Evolutionary conservation across 2,329 filamentous ascomycete genomes (phyloP).

Genomic region (Paracoccidioides lutzii): DNA sequence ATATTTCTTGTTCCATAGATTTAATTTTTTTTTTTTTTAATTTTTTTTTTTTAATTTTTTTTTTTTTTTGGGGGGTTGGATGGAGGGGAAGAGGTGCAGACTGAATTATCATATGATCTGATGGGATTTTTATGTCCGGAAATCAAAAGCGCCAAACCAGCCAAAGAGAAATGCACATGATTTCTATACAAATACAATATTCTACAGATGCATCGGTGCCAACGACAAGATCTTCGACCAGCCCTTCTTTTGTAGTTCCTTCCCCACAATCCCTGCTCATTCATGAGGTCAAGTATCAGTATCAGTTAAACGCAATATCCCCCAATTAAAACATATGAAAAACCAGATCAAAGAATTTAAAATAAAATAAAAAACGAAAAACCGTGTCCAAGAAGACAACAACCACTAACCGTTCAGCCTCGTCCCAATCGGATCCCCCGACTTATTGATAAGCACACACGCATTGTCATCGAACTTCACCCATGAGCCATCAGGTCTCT

Average conservation of each 20-base stretch:
- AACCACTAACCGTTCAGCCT: conserved; percentile 59
- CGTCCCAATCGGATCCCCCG: conserved; percentile 86
- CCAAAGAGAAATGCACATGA: background rate
- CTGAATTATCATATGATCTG: background rate
- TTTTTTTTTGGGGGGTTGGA: background rate
- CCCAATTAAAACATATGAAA: too few relatives aligned
- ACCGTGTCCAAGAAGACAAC: background rate
- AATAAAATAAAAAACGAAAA: background rate
- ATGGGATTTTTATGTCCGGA: background rate
- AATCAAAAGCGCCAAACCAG: background rate
- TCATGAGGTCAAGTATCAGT: conserved; percentile 12
- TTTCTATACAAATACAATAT: conserved; percentile 12
- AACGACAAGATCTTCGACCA: conserved; percentile 98
- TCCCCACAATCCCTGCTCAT: conserved; percentile 61
- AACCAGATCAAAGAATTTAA: background rate
- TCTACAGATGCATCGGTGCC: conserved; percentile 67
- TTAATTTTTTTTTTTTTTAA: background rate
- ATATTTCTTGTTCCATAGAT: background rate
- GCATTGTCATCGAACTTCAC: conserved; percentile 96
- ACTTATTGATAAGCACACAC: conserved; percentile 93
- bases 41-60: background rate
- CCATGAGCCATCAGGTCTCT: conserved; percentile 76
- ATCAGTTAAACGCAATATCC: background rate
- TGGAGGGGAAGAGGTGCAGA: too few relatives aligned
- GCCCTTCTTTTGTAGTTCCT: conserved; percentile 78